Base-by-base conservation (phyloP, 169 alveolate genomes). In the Cyclospora cayetanensis region DNA sequence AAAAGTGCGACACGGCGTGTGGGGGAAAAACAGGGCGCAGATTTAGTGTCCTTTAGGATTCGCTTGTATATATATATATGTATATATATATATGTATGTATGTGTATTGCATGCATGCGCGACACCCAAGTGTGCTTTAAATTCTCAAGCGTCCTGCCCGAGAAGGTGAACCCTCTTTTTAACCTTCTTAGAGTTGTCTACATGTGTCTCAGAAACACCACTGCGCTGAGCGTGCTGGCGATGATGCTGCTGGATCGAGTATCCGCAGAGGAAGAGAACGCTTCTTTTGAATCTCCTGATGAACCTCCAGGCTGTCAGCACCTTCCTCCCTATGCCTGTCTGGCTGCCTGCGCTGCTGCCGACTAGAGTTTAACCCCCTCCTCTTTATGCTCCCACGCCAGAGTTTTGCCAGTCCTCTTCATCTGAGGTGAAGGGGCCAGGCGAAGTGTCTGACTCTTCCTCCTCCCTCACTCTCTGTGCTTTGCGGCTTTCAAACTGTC, bases 191-290 rank as follows among this genome's bases (percentile, higher is more conserved):
- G 60, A 35, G 9, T 0, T 4, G 11, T 34, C 37, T 34, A 9
- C 29, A 1, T 27, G 9, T 34, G 22, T 12, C 25, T 27, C 86
- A 76, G 86, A 25, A 42, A 76, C 39, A 41, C 39, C 22, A 42
- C 65, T 1, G 53, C 86, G 25, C 35, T 76, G 86, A 76, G 86
- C 65, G 86, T 76, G 22, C 41, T 76, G 86, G 86, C 86, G 66
- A 76, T 76, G 86, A 60, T 76, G 4, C 86, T 76, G 46, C 39
- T 76, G 86, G 86, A 76, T n/a, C 42, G n/a, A n/a, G n/a, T 41
- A 42, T 76, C 43, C 65, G 86, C 60, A 20, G 86, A 76, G 42
- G 86, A n/a, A 27, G 86, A 76, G 37, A 65, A 76, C 25, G 66
- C n/a, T n/a, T n/a, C n/a, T n/a, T n/a, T n/a, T n/a, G n/a, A n/a